These are phyloP conservation scores for Hanseniaspora sp. DNA, from an alignment of 1,139 yeast species.

Conservation along the genomic window DNA sequence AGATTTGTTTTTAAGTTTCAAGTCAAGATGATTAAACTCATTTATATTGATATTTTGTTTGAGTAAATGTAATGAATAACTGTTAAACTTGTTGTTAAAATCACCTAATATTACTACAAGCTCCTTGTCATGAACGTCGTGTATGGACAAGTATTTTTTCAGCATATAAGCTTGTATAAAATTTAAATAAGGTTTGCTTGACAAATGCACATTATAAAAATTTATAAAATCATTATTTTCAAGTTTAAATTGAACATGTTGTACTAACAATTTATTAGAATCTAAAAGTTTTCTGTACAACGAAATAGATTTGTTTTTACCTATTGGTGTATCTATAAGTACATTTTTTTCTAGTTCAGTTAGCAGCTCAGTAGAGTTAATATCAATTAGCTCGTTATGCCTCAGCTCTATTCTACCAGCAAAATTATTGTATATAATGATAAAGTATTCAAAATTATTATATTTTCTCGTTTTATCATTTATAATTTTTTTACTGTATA, in stretches of 20 bases:
- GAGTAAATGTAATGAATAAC: neutral
- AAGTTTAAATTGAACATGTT: neutral
- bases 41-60: neutral
- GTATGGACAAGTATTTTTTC: neutral
- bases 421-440: neutral
- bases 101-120: conserved; percentile 2
- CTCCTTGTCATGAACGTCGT: neutral
- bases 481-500: conserved; percentile 9
- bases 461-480: conserved; percentile 1
- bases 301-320: neutral
- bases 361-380: neutral
- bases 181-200: conserved; percentile 10
- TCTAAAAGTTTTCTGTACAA: conserved; percentile 11
- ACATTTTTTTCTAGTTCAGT: neutral
- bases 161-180: conserved; percentile 9
- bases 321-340: neutral
- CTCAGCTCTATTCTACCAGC: neutral
- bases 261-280: conserved; percentile 4
- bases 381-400: neutral
- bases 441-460: conserved; percentile 8
- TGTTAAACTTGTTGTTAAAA: conserved; percentile 12
- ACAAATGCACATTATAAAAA: conserved; percentile 7
- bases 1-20: conserved; percentile 3
- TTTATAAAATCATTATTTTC: neutral
- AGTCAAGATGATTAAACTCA: neutral